Percentiles rank a stretch among this genome's conserved stretches.
These are phyloP conservation scores for Kodamaea arcana DNA, from an alignment of 1,139 yeast genomes.

Conservation along the genomic window DNA sequence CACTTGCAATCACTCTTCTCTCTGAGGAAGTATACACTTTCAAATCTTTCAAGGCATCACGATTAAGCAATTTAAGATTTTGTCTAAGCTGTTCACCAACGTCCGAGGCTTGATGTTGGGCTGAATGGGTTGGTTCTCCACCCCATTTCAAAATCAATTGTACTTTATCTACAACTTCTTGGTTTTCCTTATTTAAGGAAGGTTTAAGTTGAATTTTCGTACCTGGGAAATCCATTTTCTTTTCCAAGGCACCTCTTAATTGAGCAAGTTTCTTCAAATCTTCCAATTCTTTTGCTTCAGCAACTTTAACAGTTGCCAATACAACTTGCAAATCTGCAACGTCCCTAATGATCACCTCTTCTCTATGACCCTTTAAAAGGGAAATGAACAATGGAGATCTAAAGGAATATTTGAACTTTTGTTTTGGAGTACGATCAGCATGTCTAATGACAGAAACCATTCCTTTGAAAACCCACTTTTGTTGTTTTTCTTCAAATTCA, in stretches of 20 bases:
- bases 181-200: conserved; percentile 56
- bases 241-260: conserved; percentile 77
- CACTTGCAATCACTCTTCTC: conserved; percentile 89
- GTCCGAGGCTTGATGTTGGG: conserved; percentile 89
- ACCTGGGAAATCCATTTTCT: conserved; percentile 88
- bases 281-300: conserved; percentile 74
- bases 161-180: conserved; percentile 80
- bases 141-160: conserved; percentile 98
- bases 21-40: conserved; percentile 90
- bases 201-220: conserved; percentile 97
- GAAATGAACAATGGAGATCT: conserved; percentile 83
- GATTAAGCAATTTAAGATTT: conserved; percentile 80
- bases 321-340: conserved; percentile 84
- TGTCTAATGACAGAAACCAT: conserved; percentile 89
- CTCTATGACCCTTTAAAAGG: conserved; percentile 86
- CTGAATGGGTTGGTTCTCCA: conserved; percentile 99
- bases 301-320: conserved; percentile 76
- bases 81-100: conserved; percentile 95
- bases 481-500: conserved; percentile 73
- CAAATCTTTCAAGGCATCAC: conserved; percentile 79
- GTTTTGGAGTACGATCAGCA: conserved; percentile 99
- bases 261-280: conserved; percentile 73
- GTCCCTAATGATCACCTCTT: conserved; percentile 91
- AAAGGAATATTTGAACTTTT: conserved; percentile 93
- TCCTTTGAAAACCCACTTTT: conserved; percentile 96